phyloP scores from a whole-genome alignment of 2,329 filamentous ascomycete genomes.

The Akanthomyces lecanii region DNA sequence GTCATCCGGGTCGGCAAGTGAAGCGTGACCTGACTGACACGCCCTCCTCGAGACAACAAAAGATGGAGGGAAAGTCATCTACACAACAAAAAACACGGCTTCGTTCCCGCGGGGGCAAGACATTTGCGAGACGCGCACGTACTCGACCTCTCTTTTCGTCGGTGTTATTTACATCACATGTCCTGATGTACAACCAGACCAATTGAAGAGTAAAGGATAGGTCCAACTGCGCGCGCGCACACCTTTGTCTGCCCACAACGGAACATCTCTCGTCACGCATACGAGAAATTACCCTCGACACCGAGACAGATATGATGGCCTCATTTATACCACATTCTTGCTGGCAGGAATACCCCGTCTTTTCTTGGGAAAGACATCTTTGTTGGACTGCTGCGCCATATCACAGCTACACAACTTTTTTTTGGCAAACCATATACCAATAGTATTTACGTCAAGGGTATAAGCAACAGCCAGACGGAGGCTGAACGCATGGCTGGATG shows the following conservation, averaged over 20 bases:
- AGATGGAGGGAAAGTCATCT: neutral
- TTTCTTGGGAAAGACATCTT: neutral
- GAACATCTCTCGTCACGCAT: neutral
- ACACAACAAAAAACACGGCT: neutral
- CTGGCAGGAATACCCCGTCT: neutral
- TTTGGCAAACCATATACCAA: neutral
- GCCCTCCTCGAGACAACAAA: neutral
- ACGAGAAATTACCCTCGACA: neutral
- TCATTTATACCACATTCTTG: neutral
- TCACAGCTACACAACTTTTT: neutral
- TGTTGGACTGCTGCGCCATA: neutral
- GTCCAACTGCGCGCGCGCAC: neutral
- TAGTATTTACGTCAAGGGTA: neutral
- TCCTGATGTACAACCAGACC: neutral
- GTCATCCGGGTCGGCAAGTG: slow-evolving; percentile 41
- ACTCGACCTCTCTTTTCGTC: neutral
- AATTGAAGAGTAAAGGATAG: neutral
- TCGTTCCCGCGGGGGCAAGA: slow-evolving; percentile 6
- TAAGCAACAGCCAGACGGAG: neutral
- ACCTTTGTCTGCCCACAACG: neutral
- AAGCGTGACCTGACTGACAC: neutral
- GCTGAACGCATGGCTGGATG: neutral
- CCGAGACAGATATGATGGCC: neutral
- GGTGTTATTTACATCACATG: neutral
- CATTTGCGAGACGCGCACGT: neutral